These are phyloP conservation scores for Sporothrix variecibatus DNA, from an alignment of 2,329 filamentous ascomycete genomes.

Conservation along the genomic window DNA sequence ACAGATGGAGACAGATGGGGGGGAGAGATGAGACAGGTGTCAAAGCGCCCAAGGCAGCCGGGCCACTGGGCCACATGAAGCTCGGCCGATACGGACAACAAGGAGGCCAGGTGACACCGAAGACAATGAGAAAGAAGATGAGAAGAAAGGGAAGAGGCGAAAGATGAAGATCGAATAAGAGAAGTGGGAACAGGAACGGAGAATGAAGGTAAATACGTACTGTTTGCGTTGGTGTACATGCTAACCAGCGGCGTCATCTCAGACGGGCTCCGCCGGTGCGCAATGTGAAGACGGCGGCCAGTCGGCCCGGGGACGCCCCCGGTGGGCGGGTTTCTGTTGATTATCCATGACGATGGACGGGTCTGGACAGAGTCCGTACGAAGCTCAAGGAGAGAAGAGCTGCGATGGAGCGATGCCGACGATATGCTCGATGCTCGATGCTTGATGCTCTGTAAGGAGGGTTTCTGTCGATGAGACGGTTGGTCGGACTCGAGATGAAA, in stretches of 20 bases:
- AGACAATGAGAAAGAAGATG: background rate
- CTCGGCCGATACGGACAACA: constrained; percentile 4
- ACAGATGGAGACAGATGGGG: constrained; percentile 19
- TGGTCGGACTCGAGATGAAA: background rate
- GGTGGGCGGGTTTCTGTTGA: constrained; percentile 54
- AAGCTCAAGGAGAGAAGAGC: constrained; percentile 8
- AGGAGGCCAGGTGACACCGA: background rate
- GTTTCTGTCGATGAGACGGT: background rate
- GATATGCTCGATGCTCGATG: background rate
- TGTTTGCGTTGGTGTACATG: constrained; percentile 71
- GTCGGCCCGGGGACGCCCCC: constrained; percentile 67
- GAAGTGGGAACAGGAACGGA: background rate
- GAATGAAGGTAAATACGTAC: constrained; percentile 43
- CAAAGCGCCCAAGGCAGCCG: constrained; percentile 22
- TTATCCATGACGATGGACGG: constrained; percentile 60
- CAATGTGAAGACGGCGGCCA: constrained; percentile 92
- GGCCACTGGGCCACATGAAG: background rate
- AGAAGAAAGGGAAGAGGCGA: background rate
- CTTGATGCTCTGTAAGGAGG: background rate
- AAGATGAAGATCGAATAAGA: background rate
- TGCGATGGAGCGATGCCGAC: background rate
- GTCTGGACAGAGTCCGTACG: background rate
- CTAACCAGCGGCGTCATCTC: constrained; percentile 97
- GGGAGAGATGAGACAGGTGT: constrained; percentile 22
- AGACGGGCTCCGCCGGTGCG: constrained; percentile 93